phyloP scores from a whole-genome alignment of 345 rosid species.

The Erysimum cheiranthoides region DNA sequence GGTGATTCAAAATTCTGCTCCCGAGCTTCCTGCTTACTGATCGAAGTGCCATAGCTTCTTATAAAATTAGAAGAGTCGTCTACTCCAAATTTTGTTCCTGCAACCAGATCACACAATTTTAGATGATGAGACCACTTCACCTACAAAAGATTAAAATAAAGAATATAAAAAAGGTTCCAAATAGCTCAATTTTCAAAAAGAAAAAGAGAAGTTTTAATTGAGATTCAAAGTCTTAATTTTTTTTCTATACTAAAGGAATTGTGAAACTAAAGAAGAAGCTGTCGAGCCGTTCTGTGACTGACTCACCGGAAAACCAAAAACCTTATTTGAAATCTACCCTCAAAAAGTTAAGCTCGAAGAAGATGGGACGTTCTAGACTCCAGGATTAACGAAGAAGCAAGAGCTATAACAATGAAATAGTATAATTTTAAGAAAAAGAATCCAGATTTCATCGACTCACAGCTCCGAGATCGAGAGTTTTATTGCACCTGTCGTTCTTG shows the following conservation, averaged over 20 bases:
- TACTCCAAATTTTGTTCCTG: constrained; percentile 24
- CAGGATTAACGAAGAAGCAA: not conserved
- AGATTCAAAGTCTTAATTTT: not conserved
- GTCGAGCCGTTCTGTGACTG: not conserved
- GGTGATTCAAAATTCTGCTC: constrained; percentile 38
- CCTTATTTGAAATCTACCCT: constrained; percentile 17
- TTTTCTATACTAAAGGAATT: not conserved
- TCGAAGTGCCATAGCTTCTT: constrained; percentile 52
- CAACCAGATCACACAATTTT: not conserved
- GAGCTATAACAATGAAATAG: not conserved
- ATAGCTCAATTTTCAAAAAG: not conserved
- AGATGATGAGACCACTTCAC: constrained; percentile 18
- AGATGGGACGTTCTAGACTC: not conserved
- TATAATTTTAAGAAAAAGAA: not conserved
- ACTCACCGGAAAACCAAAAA: not conserved
- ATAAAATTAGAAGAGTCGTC: not conserved
- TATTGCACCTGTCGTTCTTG: constrained; percentile 22
- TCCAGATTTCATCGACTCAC: constrained; percentile 9
- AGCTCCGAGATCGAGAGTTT: constrained; percentile 20
- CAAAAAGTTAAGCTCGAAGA: not conserved
- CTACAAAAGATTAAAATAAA: not conserved
- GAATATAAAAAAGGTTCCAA: not conserved
- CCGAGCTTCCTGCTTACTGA: constrained; percentile 46
- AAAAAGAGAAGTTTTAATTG: not conserved
- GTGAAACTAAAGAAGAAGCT: constrained; percentile 10